phyloP scores from a whole-genome alignment of 495 filamentous ascomycete genomes.

The Penicillium pancosmium region DNA sequence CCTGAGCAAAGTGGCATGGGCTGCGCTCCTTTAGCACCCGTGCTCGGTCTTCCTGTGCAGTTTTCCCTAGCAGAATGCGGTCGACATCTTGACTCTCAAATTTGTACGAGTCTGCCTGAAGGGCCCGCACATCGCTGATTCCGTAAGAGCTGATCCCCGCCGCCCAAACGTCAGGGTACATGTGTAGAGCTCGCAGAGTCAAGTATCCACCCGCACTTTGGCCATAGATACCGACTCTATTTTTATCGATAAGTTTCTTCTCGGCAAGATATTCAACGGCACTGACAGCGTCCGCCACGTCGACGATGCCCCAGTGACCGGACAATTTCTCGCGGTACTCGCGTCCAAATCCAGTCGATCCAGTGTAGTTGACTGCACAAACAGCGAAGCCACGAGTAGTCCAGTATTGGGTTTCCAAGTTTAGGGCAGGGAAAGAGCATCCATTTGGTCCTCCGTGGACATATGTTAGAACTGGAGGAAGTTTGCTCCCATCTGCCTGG shows the following conservation, averaged over 20 bases:
- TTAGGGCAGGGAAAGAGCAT: slow-evolving; percentile 31
- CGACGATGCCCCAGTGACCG: slow-evolving; percentile 46
- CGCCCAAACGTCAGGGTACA: slow-evolving; percentile 39
- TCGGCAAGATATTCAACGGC: slow-evolving; percentile 42
- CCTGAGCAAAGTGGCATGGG: slow-evolving; percentile 45
- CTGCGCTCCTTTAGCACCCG: slow-evolving; percentile 41
- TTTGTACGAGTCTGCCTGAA: slow-evolving; percentile 52
- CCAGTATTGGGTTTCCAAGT: slow-evolving; percentile 48
- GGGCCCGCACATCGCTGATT: slow-evolving; percentile 44
- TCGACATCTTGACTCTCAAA: slow-evolving; percentile 53
- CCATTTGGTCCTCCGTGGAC: slow-evolving; percentile 54
- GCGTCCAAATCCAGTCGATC: slow-evolving; percentile 50
- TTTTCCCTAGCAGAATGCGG: slow-evolving; percentile 35
- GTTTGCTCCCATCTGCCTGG: slow-evolving; percentile 22
- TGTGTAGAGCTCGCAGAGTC: slow-evolving; percentile 41
- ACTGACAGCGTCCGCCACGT: slow-evolving; percentile 47
- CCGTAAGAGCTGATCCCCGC: slow-evolving; percentile 48
- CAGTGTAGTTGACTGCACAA: slow-evolving; percentile 51
- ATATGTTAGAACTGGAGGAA: slow-evolving; percentile 47
- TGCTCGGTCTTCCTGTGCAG: slow-evolving; percentile 36
- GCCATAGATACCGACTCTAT: slow-evolving; percentile 49
- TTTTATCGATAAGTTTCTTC: slow-evolving; percentile 33
- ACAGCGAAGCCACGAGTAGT: slow-evolving; percentile 55
- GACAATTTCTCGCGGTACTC: slow-evolving; percentile 48
- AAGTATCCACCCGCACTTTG: slow-evolving; percentile 53